Conservation (phyloP, 139 green algal genomes). For the Chlorella sp. region DNA sequence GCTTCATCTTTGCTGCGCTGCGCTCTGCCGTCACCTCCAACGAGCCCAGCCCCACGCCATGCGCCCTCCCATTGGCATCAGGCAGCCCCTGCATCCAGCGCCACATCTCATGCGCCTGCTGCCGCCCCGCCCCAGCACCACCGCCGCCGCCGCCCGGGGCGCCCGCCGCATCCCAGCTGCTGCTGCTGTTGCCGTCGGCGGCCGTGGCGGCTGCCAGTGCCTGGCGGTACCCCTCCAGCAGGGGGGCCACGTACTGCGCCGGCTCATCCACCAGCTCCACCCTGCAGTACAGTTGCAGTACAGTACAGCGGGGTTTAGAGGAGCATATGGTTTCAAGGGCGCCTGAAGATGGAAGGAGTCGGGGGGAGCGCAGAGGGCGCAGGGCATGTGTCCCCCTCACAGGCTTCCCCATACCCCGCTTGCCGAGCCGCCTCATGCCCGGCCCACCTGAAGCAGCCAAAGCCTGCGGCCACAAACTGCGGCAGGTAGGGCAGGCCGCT, state of each 20-base stretch:
- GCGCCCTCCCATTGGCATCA: constrained; percentile 56
- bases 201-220: not conserved
- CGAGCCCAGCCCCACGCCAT: constrained; percentile 62
- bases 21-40: constrained; percentile 55
- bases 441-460: constrained; percentile 45
- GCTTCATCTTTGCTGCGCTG: constrained; percentile 40
- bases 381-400: not conserved
- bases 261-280: constrained; percentile 89
- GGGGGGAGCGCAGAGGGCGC: not conserved
- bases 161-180: not conserved
- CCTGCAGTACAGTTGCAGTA: constrained; percentile 15
- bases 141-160: not conserved
- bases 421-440: constrained; percentile 8
- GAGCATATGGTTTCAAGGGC: too few species aligned
- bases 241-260: constrained; percentile 53
- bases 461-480: constrained; percentile 15
- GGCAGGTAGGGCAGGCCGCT: constrained; percentile 45
- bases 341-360: too few species aligned
- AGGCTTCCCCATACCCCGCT: not conserved
- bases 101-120: constrained; percentile 47
- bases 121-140: not conserved
- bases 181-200: not conserved
- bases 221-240: constrained; percentile 74
- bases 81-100: constrained; percentile 56
- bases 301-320: too few species aligned